phyloP scores from a whole-genome alignment of 2,329 filamentous ascomycete species.

The Mycosphaerella sp. region DNA sequence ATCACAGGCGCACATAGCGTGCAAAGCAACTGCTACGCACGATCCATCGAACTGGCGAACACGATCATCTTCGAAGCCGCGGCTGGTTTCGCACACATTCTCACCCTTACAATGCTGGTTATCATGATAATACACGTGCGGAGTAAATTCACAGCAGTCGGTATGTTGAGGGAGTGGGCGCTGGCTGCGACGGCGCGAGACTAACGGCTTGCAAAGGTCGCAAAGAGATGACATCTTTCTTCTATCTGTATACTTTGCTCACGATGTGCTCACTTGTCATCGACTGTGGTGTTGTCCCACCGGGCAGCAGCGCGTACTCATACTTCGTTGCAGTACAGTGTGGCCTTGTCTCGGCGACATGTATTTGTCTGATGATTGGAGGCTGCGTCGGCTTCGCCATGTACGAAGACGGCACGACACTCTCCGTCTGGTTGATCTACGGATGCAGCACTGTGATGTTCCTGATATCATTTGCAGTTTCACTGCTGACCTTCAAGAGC shows the following conservation, averaged over 20 bases:
- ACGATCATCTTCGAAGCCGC: slow-evolving; percentile 97
- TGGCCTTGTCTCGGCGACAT: slow-evolving; percentile 75
- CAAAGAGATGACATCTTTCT: slow-evolving; percentile 77
- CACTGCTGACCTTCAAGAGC: slow-evolving; percentile 84
- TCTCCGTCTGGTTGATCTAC: slow-evolving; percentile 90
- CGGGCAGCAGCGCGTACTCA: slow-evolving; percentile 70
- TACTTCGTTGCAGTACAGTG: slow-evolving; percentile 89
- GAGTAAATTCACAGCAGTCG: slow-evolving; percentile 96
- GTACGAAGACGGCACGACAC: slow-evolving; percentile 90
- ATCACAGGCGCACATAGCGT: slow-evolving; percentile 63
- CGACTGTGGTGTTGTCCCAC: slow-evolving; percentile 86
- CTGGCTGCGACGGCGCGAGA: neutral
- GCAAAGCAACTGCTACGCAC: slow-evolving; percentile 83
- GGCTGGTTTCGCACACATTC: slow-evolving; percentile 84
- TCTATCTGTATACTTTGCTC: slow-evolving; percentile 91
- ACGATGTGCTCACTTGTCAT: slow-evolving; percentile 84
- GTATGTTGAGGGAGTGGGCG: slow-evolving; percentile 46
- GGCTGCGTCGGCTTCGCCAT: slow-evolving; percentile 98
- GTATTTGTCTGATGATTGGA: slow-evolving; percentile 88
- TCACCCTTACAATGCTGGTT: slow-evolving; percentile 83
- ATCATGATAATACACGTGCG: slow-evolving; percentile 97
- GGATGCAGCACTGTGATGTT: slow-evolving; percentile 74
- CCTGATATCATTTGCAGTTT: slow-evolving; percentile 76
- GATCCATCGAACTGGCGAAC: slow-evolving; percentile 93
- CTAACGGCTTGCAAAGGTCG: slow-evolving; percentile 44